Evolutionary conservation across 2,329 filamentous ascomycete genomes (phyloP), one percentile per base, ranked within the genome.

Genomic region (Fusarium papillatum): DNA sequence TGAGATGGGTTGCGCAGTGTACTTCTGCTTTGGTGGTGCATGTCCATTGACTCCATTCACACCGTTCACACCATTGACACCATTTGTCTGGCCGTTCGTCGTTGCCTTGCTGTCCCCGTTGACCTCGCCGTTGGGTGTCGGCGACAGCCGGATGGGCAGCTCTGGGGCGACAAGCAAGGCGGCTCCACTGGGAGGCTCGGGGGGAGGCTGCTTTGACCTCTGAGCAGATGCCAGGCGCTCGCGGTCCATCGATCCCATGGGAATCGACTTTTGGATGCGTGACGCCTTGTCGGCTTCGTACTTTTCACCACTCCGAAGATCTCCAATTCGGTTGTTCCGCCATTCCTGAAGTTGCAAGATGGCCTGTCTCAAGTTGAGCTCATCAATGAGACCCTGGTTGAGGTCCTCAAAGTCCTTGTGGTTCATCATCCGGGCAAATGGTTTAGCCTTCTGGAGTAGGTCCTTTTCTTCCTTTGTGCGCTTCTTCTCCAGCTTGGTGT

Each of bases 341-440:
- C 97, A 99, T 80, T 98, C 97, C 81, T 98, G 96, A 4, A 99
- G 87, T 82, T 98, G 96, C 0, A 90, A 76, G 70, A 99, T 98
- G 43, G 97, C 97, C 81, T 97, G 93, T 3, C 97, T 92, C 22
- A 99, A 87, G 77, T 98, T 98, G 75, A 97, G 91, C 84, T 99
- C 97, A 79, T 98, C 96, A 59, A 98, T 90, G 1, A 99, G 87
- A 2, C 95, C 96, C 72, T 95, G 93, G 77, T 93, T 94, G 77
- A 98, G 93, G 14, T 93, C 91, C 74, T 97, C 94, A 80, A 98
- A 98, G 83, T 99, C 97, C 59, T 93, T 89, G 78, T 94, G 93
- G 80, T 96, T 98, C 96, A 98, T 98, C 91, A 98, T 97, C 50
- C 96, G 92, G 4, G 95, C 96, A 80, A 98, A 98, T 0, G 97